A percentile compares a stretch with the other conserved stretches of the same genome.
Evolutionary conservation across 2,329 filamentous ascomycete genomes (phyloP).

Genomic region (Escovopsis sp.): DNA sequence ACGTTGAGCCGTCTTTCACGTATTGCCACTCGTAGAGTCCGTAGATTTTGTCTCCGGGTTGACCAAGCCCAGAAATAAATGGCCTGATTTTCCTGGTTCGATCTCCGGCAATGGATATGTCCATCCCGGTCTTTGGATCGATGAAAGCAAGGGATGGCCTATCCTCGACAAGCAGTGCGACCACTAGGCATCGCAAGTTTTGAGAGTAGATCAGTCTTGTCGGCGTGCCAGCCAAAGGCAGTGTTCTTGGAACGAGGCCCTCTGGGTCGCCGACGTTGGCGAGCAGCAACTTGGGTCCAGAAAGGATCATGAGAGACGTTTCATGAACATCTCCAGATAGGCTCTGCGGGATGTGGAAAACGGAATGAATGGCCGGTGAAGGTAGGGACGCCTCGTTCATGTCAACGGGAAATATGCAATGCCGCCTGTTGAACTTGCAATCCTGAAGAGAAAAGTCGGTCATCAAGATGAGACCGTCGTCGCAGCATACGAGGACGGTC

Average conservation of each 20-base stretch:
- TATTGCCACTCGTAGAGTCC: slow-evolving; percentile 51
- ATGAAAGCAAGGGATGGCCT: slow-evolving; percentile 40
- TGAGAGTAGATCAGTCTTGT: slow-evolving; percentile 40
- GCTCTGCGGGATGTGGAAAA: slow-evolving; percentile 26
- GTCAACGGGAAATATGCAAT: slow-evolving; percentile 38
- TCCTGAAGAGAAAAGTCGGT: slow-evolving; percentile 18
- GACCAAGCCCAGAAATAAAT: slow-evolving; percentile 42
- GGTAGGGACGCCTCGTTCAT: slow-evolving; percentile 28
- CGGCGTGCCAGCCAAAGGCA: slow-evolving; percentile 34
- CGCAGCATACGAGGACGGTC: slow-evolving; percentile 32
- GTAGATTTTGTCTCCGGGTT: slow-evolving; percentile 42
- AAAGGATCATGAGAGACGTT: slow-evolving; percentile 33
- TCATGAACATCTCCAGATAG: slow-evolving; percentile 24
- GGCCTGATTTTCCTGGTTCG: slow-evolving; percentile 26
- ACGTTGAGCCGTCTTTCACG: slow-evolving; percentile 38
- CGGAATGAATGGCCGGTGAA: slow-evolving; percentile 33
- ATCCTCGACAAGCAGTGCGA: slow-evolving; percentile 30
- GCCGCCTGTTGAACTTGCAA: slow-evolving; percentile 24
- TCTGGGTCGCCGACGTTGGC: slow-evolving; percentile 33
- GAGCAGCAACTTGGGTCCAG: slow-evolving; percentile 35
- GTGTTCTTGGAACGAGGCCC: slow-evolving; percentile 33
- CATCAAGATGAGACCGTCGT: slow-evolving; percentile 30
- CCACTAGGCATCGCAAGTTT: slow-evolving; percentile 36
- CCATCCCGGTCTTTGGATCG: slow-evolving; percentile 37
- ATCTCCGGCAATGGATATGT: slow-evolving; percentile 33